Base-by-base conservation (phyloP, 75 land plant species). In the Pinus tabuliformis region DNA sequence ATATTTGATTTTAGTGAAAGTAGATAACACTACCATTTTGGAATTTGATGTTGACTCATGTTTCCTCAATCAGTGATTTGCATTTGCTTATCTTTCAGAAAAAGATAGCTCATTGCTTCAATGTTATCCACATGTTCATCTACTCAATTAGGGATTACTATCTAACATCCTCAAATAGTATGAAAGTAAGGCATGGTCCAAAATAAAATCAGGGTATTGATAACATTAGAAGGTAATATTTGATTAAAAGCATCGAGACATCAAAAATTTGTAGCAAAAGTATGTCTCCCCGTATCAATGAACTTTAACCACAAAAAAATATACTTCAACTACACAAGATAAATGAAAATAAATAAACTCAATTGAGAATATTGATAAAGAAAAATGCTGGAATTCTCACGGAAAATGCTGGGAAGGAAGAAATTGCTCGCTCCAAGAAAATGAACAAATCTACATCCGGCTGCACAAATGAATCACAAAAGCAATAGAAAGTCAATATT, bases 401-500 rank as follows among this genome's bases (percentile, higher is more conserved):
- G 42, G 71, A 68, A 68, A 68, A 68, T 42, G 42, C 13, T 68
- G 71, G 24, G 71, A 68, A 68, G 45, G 71, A 37, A 42, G 71
- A 37, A 20, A 68, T 42, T 68, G 45, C 71, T 42, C 71, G 52
- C 71, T 68, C 71, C 71, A 68, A 42, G 71, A 68, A 68, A 68
- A 68, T 68, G 71, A 68, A 68, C 49, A 68, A 68, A 68, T 68
- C 71, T n/a, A 68, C 71, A n/a, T 68, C 71, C 11, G 71, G 71
- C 71, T 68, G 71, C 71, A 68, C 49, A 68, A 68, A 68, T 42
- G n/a, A 68, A 68, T 68, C 39, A 64, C 3, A 68, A 42, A 18
- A 17, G 18, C 20, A 37, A 33, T 39, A 68, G 22, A 39, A 45
- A 18, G 37, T 20, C 33, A 68, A 39, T 68, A 42, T 68, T 17